phyloP scores from a whole-genome alignment of 257 asterid species.

The Solanum boliviense region DNA sequence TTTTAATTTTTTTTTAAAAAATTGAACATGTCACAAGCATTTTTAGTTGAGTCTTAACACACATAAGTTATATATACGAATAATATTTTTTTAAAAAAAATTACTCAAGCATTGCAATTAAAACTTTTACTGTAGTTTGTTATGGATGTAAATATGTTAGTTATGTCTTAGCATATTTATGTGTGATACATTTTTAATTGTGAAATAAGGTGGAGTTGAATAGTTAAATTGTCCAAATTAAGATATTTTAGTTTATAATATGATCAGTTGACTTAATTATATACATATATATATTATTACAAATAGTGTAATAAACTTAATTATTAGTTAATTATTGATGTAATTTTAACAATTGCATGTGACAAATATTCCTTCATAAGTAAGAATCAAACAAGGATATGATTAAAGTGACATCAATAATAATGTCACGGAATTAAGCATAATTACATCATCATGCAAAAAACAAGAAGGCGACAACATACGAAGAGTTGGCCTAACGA shows the following conservation, averaged over 20 bases:
- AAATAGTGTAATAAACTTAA: not conserved
- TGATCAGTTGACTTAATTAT: not conserved
- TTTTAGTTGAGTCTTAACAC: not conserved
- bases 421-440: not conserved
- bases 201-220: not conserved
- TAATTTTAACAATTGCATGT: not conserved
- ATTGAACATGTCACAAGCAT: not conserved
- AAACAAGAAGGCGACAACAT: not conserved
- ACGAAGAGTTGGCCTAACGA: not conserved
- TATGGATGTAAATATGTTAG: not conserved
- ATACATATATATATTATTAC: not conserved
- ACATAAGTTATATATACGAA: not conserved
- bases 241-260: not conserved
- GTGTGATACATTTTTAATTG: not conserved
- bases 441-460: not conserved
- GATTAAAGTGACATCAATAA: not conserved
- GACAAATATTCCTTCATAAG: not conserved
- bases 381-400: not conserved
- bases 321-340: not conserved
- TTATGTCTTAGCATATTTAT: no score
- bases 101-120: not conserved
- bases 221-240: not conserved
- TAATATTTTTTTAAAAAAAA: not conserved
- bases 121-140: not conserved
- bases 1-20: not conserved